Conservation (phyloP, 768 basidiomycete genomes). For the Hygrocybe coccinea region DNA sequence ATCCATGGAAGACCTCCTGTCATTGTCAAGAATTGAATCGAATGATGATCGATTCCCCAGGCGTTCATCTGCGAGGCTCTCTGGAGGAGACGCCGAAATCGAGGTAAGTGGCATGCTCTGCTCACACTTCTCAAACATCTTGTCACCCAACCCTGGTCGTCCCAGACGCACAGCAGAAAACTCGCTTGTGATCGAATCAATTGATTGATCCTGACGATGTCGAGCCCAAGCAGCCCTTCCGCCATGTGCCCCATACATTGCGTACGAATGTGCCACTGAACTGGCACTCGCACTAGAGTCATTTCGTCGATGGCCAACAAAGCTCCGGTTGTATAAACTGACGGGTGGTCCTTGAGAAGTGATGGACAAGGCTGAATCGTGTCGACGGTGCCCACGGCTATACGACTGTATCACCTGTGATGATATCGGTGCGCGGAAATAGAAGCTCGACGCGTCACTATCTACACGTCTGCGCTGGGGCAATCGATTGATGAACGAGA, state of each 20-base stretch:
- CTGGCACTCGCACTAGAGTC: conserved; percentile 57
- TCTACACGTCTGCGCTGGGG: conserved; percentile 54
- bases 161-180: conserved; percentile 53
- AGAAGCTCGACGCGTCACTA: conserved; percentile 76
- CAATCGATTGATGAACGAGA: conserved; percentile 50
- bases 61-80: conserved; percentile 30
- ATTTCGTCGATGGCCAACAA: conserved; percentile 44
- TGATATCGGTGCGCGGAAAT: conserved; percentile 47
- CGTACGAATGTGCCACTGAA: conserved; percentile 55
- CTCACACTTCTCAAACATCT: conserved; percentile 72
- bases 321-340: conserved; percentile 68
- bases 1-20: conserved; percentile 36
- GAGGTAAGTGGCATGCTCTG: conserved; percentile 52
- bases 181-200: conserved; percentile 65
- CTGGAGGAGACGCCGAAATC: conserved; percentile 63
- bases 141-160: conserved; percentile 76
- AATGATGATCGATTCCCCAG: conserved; percentile 39
- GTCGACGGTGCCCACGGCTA: conserved; percentile 50
- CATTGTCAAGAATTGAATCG: conserved; percentile 65
- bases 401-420: conserved; percentile 26
- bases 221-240: conserved; percentile 57
- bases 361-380: conserved; percentile 58
- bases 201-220: conserved; percentile 52
- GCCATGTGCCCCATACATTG: conserved; percentile 47
- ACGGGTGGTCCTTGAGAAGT: conserved; percentile 58